A percentile compares a stretch with the other conserved stretches of the same genome.
These are phyloP conservation scores for Mangifera indica DNA, from an alignment of 345 rosid genomes.

Conservation along the genomic window DNA sequence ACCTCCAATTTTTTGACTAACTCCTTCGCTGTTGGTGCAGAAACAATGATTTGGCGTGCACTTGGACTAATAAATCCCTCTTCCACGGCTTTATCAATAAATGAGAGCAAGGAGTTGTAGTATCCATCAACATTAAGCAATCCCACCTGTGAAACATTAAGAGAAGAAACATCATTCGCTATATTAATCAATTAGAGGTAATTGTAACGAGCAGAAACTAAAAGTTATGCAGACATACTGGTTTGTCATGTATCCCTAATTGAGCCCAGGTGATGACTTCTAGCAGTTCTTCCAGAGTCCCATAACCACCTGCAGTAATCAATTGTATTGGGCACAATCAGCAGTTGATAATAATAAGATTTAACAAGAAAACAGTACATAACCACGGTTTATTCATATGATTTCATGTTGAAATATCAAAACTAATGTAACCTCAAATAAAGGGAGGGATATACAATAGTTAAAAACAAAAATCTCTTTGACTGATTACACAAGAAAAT, in stretches of 20 bases:
- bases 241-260: conserved; percentile 97
- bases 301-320: conserved; percentile 75
- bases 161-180: conserved; percentile 16
- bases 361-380: not conserved
- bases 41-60: conserved; percentile 85
- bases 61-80: conserved; percentile 84
- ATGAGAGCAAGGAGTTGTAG: conserved; percentile 93
- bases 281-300: conserved; percentile 94
- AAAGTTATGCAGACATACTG: conserved; percentile 41
- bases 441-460: not conserved
- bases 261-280: conserved; percentile 99
- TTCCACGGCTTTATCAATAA: conserved; percentile 96
- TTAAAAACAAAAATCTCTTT: conserved; percentile 4
- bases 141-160: conserved; percentile 66
- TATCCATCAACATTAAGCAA: conserved; percentile 97
- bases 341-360: no score
- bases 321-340: no score
- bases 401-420: not conserved
- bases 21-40: conserved; percentile 87
- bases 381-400: not conserved
- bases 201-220: not conserved
- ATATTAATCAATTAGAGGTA: not conserved
- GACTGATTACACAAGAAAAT: not conserved
- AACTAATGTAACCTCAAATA: not conserved
- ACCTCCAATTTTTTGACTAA: conserved; percentile 90